These are phyloP conservation scores for Hypericum perforatum DNA, from an alignment of 345 rosid species.

Conservation along the genomic window DNA sequence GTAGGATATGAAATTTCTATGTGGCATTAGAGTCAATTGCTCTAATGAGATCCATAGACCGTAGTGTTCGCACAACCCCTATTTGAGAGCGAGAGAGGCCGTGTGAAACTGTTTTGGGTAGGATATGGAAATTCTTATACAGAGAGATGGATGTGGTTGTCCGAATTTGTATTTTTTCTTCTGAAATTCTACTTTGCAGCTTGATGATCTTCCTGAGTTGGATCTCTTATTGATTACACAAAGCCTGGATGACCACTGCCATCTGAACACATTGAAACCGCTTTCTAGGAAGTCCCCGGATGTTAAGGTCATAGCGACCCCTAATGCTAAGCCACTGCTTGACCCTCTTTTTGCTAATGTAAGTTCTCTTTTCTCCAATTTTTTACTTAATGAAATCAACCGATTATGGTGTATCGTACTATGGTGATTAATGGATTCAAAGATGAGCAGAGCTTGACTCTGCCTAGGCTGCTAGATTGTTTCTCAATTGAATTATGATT, in stretches of 20 bases:
- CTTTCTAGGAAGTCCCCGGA: slow-evolving; percentile 48
- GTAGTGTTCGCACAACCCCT: neutral
- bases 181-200: slow-evolving; percentile 40
- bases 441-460: too few species aligned
- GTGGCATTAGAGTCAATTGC: too few species aligned
- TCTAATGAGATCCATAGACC: too few species aligned
- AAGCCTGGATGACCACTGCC: slow-evolving; percentile 96
- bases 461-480: neutral
- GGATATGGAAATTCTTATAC: neutral
- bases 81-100: neutral
- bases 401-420: too few species aligned
- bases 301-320: slow-evolving; percentile 73
- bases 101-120: neutral
- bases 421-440: too few species aligned
- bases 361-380: slow-evolving; percentile 14
- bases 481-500: neutral
- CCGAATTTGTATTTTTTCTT: neutral
- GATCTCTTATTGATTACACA: slow-evolving; percentile 83
- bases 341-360: slow-evolving; percentile 70
- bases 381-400: too few species aligned
- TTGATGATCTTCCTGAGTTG: slow-evolving; percentile 64
- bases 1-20: too few species aligned
- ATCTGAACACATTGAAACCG: slow-evolving; percentile 66
- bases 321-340: slow-evolving; percentile 77
- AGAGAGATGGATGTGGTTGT: slow-evolving; percentile 5